Percentiles rank a stretch among this genome's conserved stretches.
phyloP scores from a whole-genome alignment of 1,284 basidiomycete genomes.

The Puccinia horiana region DNA sequence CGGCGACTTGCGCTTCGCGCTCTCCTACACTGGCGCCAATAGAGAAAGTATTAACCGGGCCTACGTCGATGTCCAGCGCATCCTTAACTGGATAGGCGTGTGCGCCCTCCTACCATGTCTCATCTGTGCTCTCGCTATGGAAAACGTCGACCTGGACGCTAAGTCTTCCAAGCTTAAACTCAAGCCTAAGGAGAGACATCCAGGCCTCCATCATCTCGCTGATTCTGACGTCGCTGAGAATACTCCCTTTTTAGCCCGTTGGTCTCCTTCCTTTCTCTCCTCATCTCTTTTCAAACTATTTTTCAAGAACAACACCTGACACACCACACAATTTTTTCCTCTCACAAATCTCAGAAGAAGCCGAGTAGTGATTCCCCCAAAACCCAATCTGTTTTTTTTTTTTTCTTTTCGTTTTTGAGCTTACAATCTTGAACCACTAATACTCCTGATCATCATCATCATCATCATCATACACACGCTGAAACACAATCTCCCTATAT shows the following conservation, averaged over 20 bases:
- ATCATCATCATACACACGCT: too few relatives aligned
- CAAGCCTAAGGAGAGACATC: neutral
- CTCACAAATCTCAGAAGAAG: neutral
- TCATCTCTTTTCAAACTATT: neutral
- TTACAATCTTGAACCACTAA: neutral
- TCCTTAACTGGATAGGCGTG: constrained; percentile 52
- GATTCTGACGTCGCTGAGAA: neutral
- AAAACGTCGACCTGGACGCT: constrained; percentile 52
- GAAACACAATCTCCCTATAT: too few relatives aligned
- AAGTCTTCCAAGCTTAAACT: neutral
- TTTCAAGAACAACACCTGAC: neutral
- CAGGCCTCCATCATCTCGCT: neutral
- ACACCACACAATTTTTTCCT: neutral
- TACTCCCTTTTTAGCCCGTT: constrained; percentile 1
- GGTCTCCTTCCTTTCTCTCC: neutral
- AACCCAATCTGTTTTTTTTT: neutral
- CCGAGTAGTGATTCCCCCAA: neutral
- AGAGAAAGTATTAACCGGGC: constrained; percentile 53
- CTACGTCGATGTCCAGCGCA: constrained; percentile 54
- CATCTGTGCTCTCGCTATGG: constrained; percentile 51
- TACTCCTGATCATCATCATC: too few relatives aligned
- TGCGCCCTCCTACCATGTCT: constrained; percentile 52
- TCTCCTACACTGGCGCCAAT: constrained; percentile 52
- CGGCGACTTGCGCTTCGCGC: constrained; percentile 53
- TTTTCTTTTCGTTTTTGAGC: too few relatives aligned